Percentiles rank a stretch among this genome's conserved stretches.
Conservation (phyloP, 2,329 filamentous ascomycete species). For the Raffaelea deltoideospora region DNA sequence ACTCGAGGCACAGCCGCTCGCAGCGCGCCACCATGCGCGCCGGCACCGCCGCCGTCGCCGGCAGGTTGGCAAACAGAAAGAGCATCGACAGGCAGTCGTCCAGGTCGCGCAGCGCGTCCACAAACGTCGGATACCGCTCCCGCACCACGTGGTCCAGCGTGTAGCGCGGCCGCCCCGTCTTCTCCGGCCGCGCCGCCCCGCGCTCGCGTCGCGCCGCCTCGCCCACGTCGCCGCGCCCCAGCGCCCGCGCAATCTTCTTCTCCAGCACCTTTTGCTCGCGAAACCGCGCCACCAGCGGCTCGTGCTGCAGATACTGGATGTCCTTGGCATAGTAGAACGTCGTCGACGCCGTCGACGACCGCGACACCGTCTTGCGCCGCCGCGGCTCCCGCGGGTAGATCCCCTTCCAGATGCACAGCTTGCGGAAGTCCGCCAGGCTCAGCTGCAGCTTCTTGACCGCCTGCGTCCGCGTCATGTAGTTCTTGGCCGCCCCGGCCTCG, state of each 20-base stretch:
- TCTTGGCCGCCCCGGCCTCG: slow-evolving; percentile 83
- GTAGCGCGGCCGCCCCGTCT: slow-evolving; percentile 77
- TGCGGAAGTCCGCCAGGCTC: slow-evolving; percentile 90
- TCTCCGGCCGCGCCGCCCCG: slow-evolving; percentile 78
- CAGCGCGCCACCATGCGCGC: slow-evolving; percentile 92
- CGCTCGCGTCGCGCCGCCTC: slow-evolving; percentile 76
- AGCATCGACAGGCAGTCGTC: slow-evolving; percentile 96
- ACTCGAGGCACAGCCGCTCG: slow-evolving; percentile 85
- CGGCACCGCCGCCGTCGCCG: slow-evolving; percentile 76
- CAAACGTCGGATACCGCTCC: slow-evolving; percentile 94
- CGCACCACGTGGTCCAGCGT: slow-evolving; percentile 94
- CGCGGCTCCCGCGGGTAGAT: slow-evolving; percentile 96
- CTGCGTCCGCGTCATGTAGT: slow-evolving; percentile 95
- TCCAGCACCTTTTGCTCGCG: slow-evolving; percentile 92
- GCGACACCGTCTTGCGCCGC: slow-evolving; percentile 92
- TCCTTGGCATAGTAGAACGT: slow-evolving; percentile 91
- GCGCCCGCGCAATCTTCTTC: slow-evolving; percentile 90
- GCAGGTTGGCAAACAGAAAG: slow-evolving; percentile 93
- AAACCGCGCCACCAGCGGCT: slow-evolving; percentile 87
- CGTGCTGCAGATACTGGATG: slow-evolving; percentile 95
- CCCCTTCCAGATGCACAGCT: slow-evolving; percentile 98
- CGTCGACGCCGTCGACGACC: slow-evolving; percentile 75
- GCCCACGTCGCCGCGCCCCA: slow-evolving; percentile 79
- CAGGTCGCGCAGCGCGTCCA: slow-evolving; percentile 83
- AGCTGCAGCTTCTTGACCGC: slow-evolving; percentile 96